Evolutionary conservation across 129 eudicot species (phyloP).

Genomic region (Centella asiatica): DNA sequence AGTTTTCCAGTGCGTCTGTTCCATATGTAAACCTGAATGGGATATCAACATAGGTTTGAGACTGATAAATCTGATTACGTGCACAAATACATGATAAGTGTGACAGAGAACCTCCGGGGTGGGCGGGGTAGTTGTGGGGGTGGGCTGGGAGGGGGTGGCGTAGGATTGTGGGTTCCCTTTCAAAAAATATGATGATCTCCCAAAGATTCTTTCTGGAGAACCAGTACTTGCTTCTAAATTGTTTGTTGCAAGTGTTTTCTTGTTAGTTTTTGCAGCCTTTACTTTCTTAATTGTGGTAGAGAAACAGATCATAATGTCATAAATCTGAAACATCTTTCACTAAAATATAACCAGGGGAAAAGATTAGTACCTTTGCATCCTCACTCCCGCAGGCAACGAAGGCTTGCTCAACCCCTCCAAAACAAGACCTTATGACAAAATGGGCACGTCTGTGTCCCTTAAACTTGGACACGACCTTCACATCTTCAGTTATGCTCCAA

Average conservation of each 20-base stretch:
- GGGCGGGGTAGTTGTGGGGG: no score
- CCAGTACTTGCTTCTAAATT: no score
- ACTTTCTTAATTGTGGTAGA: not conserved
- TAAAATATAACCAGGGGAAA: not conserved
- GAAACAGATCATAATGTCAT: not conserved
- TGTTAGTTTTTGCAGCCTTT: not conserved
- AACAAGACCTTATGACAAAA: slow-evolving; percentile 32
- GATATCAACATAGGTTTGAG: not conserved
- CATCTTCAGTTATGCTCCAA: slow-evolving; percentile 23
- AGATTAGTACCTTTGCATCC: slow-evolving; percentile 30
- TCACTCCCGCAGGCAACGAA: slow-evolving; percentile 46
- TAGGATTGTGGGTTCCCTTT: no score
- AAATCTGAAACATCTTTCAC: not conserved
- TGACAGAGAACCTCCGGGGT: no score
- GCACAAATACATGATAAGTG: no score
- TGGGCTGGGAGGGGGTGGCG: no score
- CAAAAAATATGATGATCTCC: no score
- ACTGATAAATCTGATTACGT: not conserved
- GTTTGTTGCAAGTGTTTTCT: not conserved
- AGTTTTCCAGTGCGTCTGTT: slow-evolving; percentile 21
- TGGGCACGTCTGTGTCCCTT: slow-evolving; percentile 32
- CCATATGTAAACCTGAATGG: slow-evolving; percentile 29
- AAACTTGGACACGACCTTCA: slow-evolving; percentile 16
- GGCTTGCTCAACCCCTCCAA: slow-evolving; percentile 34
- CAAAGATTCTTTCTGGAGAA: not conserved